Base-by-base conservation (phyloP, 768 basidiomycete genomes). In the Pholiota microspora region DNA sequence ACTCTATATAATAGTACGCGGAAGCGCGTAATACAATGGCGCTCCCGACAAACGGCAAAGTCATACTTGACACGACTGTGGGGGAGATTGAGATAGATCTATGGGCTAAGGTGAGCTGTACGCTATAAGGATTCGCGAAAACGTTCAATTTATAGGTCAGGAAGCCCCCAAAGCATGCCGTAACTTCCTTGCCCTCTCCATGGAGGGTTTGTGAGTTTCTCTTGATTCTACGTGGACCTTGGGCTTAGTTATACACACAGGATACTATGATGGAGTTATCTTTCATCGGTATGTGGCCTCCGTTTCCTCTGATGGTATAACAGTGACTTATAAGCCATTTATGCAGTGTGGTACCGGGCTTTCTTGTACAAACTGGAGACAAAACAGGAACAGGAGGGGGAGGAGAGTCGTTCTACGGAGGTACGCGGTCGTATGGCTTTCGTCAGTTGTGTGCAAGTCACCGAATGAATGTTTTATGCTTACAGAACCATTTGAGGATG, bases 361-460 rank as follows among this genome's bases (percentile, higher is more conserved):
- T 98, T 69, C 83, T 98, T 40, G 89, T 97, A 0, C 97, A 98
- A 68, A 94, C 94, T 1, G 96, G 96, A 15, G 96, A 98, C 68
- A 86, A 79, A 60, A 94, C 94, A 0, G 93, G 94, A 0, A 92
- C 92, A 0, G 97, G 97, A 2, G 85, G 73, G 0, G 94, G 94
- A 6, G 95, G 97, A 59, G 96, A 98, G 67, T 95, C 93, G 0
- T 91, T 97, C 68, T 98, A 91, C 61, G 96, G 96, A 69, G 94
- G 94, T 78, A 38, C 10, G 74, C 16, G 28, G 12, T n/a, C 12
- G 18, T 27, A 21, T 36, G 29, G 7, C 29, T 21, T n/a, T 8
- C 12, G 16, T n/a, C 7, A 27, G 7, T 1, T 12, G 3, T 6
- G 27, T 46, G 32, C 16, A 12, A 0, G 3, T 38, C 8, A 21